Evolutionary conservation across 1,139 yeast genomes (phyloP), one percentile per base, ranked within the genome.

Genomic region (Pichia sp.): DNA sequence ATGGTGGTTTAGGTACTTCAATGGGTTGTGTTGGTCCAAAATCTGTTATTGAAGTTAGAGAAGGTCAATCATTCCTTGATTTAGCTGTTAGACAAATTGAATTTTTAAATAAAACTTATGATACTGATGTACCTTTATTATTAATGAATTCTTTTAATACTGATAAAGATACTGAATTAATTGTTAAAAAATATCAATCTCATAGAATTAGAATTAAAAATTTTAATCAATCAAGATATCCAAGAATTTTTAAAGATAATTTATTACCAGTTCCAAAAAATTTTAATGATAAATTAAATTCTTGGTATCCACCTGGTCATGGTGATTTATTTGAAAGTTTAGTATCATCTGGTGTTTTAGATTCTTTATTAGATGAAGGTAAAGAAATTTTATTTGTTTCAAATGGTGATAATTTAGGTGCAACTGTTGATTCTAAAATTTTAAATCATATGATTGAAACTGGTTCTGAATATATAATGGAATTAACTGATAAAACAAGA

Each of bases 11-110:
- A 57, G 98, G 98, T 64, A 92, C 98, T 33, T 90, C 98, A 16
- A 92, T 92, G 98, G 98, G 98, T 47, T 94, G 98, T 71, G 97
- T 92, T 53, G 98, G 98, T 48, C 98, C 98, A 52, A 92, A 92
- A 68, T 86, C 96, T 24, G 95, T 92, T 55, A 94, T 92, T 65
- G 98, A 92, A 70, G 98, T 92, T 43, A 83, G 98, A 66, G 98
- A 92, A 58, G 98, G 98, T 52, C 94, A 92, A 76, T 85, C 97
- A 35, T 92, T 92, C 67, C 77, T 92, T 66, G 98, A 92, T 66
- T 77, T 92, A 59, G 76, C 96, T 41, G 98, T 92, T 35, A 85
- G 98, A 66, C 98, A 92, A 71, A 90, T 92, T 60, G 98, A 94
- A 70, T 87, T 89, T 67, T 77, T 92, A 65, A 92, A 92, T 74